Evolutionary conservation across 2,329 filamentous ascomycete genomes (phyloP), one percentile per base, ranked within the genome.

Genomic region (Gyromitra esculenta): DNA sequence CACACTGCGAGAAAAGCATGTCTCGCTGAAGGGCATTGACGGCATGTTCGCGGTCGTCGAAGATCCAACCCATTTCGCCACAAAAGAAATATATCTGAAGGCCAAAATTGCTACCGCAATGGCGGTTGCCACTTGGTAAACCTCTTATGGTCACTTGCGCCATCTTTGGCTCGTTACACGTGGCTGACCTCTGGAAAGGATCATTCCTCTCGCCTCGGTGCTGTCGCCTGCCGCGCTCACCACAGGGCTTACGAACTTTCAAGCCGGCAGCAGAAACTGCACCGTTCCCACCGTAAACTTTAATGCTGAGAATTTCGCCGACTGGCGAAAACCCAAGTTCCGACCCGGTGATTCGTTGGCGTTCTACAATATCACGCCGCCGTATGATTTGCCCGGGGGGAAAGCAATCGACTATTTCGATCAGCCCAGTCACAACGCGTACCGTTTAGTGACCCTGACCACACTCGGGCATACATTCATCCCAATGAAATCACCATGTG

Each of bases 181-280:
- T 35, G 5, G 18, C 41, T 48, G 21, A 68, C 52, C 31, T 45
- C 11, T 15, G 11, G 50, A 18, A 63, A 82, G 81, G 82, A 66
- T 82, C n/a, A 83, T 83, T 8, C 83, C 83, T 0, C 73, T 84
- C 5, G 80, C 84, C 4, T 83, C 84, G 3, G 83, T 84, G 37
- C 82, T 86, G 56, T 83, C 83, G 1, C 83, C 83, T 15, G 83
- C 83, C 59, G 83, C 83, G 3, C 80, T 84, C 5, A 80, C 80
- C 0, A 84, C 85, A 4, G 79, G 80, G 37, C 70, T 80, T 6
- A 77, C 67, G 1, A 13, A 76, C 13, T 63, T 71, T 5, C 5
- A 18, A n/a, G 39, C 41, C 48, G 43, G 48, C 11, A 73, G 83
- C 65, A 80, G 75, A 15, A 81, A 50, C 15, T 84, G 83, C 37